Conservation (phyloP, 2,329 filamentous ascomycete species). For the Alternaria triticimaculans region DNA sequence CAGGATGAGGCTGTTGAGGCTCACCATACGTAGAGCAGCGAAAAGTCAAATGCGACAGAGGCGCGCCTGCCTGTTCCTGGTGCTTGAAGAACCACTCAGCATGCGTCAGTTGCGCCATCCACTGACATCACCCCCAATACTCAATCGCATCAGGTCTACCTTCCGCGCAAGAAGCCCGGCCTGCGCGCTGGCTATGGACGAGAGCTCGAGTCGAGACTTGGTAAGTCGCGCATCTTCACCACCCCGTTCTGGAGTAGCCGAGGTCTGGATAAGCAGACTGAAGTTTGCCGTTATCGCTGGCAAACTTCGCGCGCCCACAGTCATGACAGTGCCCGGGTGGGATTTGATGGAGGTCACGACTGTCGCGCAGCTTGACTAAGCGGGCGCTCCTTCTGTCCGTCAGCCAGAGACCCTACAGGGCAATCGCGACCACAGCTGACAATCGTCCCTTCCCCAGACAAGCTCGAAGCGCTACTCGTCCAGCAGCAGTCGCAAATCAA, state of each 20-base stretch:
- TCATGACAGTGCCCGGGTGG: not conserved
- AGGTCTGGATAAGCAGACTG: constrained; percentile 1
- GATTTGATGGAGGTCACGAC: not conserved
- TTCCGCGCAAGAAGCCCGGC: constrained; percentile 73
- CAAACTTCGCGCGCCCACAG: not conserved
- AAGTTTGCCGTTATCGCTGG: not conserved
- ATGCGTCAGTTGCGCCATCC: constrained; percentile 53
- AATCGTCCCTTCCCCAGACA: constrained; percentile 44
- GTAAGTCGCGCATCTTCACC: constrained; percentile 49
- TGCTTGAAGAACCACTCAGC: constrained; percentile 70
- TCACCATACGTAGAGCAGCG: constrained; percentile 61
- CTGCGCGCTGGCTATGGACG: constrained; percentile 65
- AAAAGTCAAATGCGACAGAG: constrained; percentile 75
- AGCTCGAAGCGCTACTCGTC: constrained; percentile 53
- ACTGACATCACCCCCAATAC: not conserved
- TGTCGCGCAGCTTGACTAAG: not conserved
- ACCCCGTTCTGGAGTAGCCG: constrained; percentile 7
- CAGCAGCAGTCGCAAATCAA: constrained; percentile 56
- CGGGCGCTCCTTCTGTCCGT: not conserved
- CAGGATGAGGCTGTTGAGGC: not conserved
- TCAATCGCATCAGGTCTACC: constrained; percentile 58
- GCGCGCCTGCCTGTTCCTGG: constrained; percentile 77
- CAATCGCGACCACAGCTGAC: constrained; percentile 8
- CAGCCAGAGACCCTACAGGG: not conserved
- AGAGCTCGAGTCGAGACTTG: constrained; percentile 65